phyloP scores from a whole-genome alignment of 2,329 filamentous ascomycete genomes.

The Trichoderma sp. region DNA sequence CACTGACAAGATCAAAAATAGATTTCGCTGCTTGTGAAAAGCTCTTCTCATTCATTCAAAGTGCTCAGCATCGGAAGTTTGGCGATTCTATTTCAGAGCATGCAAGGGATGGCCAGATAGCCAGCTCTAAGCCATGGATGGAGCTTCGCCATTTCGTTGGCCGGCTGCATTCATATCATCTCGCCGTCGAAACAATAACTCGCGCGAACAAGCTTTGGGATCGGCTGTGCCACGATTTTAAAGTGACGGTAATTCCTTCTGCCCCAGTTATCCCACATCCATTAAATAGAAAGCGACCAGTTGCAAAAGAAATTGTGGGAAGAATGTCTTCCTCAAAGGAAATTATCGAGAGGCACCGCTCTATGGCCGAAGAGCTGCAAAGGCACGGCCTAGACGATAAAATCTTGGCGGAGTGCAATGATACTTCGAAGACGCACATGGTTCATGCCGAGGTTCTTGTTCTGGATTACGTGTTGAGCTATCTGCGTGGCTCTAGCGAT shows the following conservation, averaged over 20 bases:
- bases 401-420: constrained; percentile 23
- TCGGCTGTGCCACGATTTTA: constrained; percentile 31
- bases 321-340: constrained; percentile 22
- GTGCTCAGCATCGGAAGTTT: background rate
- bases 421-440: constrained; percentile 23
- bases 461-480: constrained; percentile 26
- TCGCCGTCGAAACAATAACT: constrained; percentile 22
- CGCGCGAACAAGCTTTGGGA: constrained; percentile 27
- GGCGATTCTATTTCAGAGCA: constrained; percentile 2
- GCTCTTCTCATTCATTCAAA: background rate
- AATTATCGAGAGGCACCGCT: constrained; percentile 1
- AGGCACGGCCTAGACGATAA: constrained; percentile 25
- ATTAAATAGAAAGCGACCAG: constrained; percentile 21
- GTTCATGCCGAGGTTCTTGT: constrained; percentile 39
- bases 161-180: constrained; percentile 27
- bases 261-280: constrained; percentile 23
- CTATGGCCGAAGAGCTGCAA: constrained; percentile 25
- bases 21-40: constrained; percentile 7
- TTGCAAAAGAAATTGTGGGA: constrained; percentile 24
- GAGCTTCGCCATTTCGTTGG: constrained; percentile 31
- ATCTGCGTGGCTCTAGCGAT: background rate
- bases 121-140: constrained; percentile 22
- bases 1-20: background rate
- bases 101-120: background rate
- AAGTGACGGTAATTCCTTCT: constrained; percentile 29